phyloP scores from a whole-genome alignment of 2,329 filamentous ascomycete genomes.

The Aspergillus brunneoviolaceus region DNA sequence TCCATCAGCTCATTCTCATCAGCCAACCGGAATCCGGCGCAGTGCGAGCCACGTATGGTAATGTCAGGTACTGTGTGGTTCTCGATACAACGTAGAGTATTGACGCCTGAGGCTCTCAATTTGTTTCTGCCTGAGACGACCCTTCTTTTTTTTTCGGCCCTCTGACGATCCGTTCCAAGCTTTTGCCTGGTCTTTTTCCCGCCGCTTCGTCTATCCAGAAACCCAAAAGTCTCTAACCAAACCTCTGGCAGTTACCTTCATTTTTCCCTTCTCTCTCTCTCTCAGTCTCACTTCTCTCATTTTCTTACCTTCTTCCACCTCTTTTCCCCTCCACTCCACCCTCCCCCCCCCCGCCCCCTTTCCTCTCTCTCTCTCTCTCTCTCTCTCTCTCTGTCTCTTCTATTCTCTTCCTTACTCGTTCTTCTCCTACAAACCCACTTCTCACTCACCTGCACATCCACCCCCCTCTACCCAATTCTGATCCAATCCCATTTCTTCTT shows the following conservation, averaged over 20 bases:
- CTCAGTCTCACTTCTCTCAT: slow-evolving; percentile 15
- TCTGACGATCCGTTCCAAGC: slow-evolving; percentile 22
- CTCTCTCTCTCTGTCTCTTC: neutral
- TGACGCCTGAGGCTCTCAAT: neutral
- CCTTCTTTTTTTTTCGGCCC: neutral
- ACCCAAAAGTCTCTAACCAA: slow-evolving; percentile 20
- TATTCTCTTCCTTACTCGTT: slow-evolving; percentile 11
- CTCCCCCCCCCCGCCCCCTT: neutral
- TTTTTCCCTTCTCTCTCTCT: slow-evolving; percentile 19
- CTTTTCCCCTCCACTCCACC: neutral
- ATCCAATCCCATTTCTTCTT: slow-evolving; percentile 14
- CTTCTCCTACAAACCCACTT: slow-evolving; percentile 14
- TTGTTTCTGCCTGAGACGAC: neutral
- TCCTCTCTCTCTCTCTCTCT: neutral
- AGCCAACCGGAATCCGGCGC: slow-evolving; percentile 20
- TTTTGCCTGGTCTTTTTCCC: slow-evolving; percentile 21
- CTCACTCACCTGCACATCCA: neutral
- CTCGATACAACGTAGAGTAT: neutral
- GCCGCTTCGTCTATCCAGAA: slow-evolving; percentile 20
- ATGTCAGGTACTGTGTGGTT: neutral
- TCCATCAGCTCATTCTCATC: neutral
- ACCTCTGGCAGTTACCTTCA: slow-evolving; percentile 15
- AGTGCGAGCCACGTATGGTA: slow-evolving; percentile 9
- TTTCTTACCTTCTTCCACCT: slow-evolving; percentile 11
- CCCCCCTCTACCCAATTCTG: neutral